Conservation (phyloP, 129 eudicot species). For the Scalesia atractyloides region DNA sequence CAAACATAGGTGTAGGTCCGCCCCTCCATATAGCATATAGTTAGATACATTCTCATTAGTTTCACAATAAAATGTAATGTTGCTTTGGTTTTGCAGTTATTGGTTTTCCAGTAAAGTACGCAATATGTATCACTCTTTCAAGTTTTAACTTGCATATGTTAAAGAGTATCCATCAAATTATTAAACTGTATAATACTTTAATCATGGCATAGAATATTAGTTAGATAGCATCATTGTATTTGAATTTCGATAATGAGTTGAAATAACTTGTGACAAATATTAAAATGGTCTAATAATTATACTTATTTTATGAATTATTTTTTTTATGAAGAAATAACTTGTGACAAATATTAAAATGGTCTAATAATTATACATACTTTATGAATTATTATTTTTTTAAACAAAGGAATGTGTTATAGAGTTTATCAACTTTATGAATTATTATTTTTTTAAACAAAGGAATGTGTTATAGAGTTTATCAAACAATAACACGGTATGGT, state of each 20-base stretch:
- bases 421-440: neutral
- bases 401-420: neutral
- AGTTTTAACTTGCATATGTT: neutral
- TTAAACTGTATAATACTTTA: neutral
- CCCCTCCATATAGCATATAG: no score
- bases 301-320: conserved; percentile 3
- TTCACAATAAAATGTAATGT: no score
- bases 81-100: no score
- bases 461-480: conserved; percentile 4
- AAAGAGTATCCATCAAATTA: neutral
- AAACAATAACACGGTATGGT: conserved; percentile 19
- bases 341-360: neutral
- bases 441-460: neutral
- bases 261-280: conserved; percentile 1
- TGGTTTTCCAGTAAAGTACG: neutral
- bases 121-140: neutral
- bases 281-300: conserved; percentile 2
- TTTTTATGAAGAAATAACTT: conserved; percentile 1
- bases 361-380: conserved; percentile 8
- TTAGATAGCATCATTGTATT: conserved; percentile 13
- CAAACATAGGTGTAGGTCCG: no score
- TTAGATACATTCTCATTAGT: no score
- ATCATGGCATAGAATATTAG: conserved; percentile 17
- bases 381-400: neutral
- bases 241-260: neutral